phyloP scores from a whole-genome alignment of 2,329 filamentous ascomycete species.

The Moelleriella libera region DNA sequence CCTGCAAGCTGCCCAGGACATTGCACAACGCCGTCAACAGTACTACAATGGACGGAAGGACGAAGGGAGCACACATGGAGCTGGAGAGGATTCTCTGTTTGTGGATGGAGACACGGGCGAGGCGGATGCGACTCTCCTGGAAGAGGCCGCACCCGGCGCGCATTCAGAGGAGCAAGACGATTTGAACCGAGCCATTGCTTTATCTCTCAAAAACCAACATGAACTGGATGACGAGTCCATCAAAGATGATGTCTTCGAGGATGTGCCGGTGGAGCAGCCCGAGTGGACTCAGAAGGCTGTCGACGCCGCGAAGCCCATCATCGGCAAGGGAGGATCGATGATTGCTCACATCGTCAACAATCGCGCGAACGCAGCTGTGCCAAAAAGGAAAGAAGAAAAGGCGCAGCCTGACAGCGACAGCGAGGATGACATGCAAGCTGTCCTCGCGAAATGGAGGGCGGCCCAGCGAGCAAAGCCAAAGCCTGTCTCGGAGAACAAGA shows the following conservation, averaged over 20 bases:
- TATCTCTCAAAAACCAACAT: slow-evolving; percentile 63
- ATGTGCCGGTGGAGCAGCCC: slow-evolving; percentile 29
- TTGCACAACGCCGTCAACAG: slow-evolving; percentile 12
- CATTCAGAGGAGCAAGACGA: slow-evolving; percentile 40
- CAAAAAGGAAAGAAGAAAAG: slow-evolving; percentile 19
- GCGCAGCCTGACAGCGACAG: slow-evolving; percentile 44
- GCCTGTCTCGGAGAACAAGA: slow-evolving; percentile 33
- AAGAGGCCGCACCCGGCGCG: slow-evolving; percentile 19
- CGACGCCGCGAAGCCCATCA: slow-evolving; percentile 33
- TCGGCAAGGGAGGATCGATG: slow-evolving; percentile 38
- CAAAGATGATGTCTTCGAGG: slow-evolving; percentile 32
- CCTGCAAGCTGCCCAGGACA: slow-evolving; percentile 12
- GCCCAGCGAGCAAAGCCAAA: slow-evolving; percentile 30
- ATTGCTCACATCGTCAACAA: slow-evolving; percentile 66
- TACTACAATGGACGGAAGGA: slow-evolving; percentile 10
- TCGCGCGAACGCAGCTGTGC: slow-evolving; percentile 47
- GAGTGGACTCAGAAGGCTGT: slow-evolving; percentile 43
- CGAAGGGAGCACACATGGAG: slow-evolving; percentile 18
- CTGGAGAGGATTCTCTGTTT: slow-evolving; percentile 37
- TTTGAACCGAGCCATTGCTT: slow-evolving; percentile 64
- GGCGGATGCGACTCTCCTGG: slow-evolving; percentile 8
- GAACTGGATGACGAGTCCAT: slow-evolving; percentile 20
- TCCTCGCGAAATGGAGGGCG: slow-evolving; percentile 57
- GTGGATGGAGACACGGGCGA: slow-evolving; percentile 18
- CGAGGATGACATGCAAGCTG: slow-evolving; percentile 67